These are phyloP conservation scores for Paramecium caudatum DNA, from an alignment of 73 alveolate genomes.

Conservation along the genomic window DNA sequence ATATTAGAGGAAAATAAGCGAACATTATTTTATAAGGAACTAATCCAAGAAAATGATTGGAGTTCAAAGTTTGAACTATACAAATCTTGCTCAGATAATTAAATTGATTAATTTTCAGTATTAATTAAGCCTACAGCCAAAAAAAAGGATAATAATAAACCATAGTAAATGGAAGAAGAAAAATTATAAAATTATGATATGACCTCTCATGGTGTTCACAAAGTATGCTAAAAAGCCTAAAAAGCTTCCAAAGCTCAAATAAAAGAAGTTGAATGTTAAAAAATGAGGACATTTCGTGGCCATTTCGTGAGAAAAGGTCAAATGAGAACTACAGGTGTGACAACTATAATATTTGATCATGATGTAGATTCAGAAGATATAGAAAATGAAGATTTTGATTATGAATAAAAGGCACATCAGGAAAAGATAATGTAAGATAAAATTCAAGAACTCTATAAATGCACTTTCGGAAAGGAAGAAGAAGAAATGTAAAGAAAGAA, in stretches of 20 bases:
- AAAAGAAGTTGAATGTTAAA: not conserved
- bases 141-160: not conserved
- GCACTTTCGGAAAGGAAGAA: no score
- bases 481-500: no score
- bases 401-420: not conserved
- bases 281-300: not conserved
- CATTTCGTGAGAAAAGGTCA: not conserved
- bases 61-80: not conserved
- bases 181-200: no score
- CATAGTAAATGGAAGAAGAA: not conserved
- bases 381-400: constrained; percentile 19
- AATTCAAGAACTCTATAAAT: no score
- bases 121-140: not conserved
- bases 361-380: constrained; percentile 41
- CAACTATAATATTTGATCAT: constrained; percentile 18
- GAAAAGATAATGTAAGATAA: no score
- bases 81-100: not conserved
- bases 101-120: not conserved
- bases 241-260: constrained; percentile 11
- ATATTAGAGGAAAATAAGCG: not conserved
- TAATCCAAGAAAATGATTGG: not conserved
- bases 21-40: not conserved
- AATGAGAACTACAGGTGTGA: constrained; percentile 1
- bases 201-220: no score
- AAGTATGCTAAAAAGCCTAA: not conserved